Evolutionary conservation across 441 rosid genomes (phyloP), one percentile per base, ranked within the genome.

Genomic region (Euphorbia schlechtendalii): DNA sequence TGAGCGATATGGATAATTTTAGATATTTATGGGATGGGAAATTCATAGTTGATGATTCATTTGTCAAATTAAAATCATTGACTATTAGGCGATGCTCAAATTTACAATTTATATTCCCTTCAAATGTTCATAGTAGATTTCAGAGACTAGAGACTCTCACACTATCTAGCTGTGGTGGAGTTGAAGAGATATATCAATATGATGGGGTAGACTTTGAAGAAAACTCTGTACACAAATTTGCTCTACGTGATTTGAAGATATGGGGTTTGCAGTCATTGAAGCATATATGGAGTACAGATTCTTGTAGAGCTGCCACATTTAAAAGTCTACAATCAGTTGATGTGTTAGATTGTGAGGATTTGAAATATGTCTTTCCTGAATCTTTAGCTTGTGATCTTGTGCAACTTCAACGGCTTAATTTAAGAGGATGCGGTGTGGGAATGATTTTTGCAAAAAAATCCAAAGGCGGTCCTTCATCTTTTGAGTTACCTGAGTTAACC

Each of bases 231-330:
- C 5, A 8, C 4, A 9, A 3, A 41, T 41, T 41, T 41, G 3
- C 45, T 3, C 45, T 41, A 41, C 14, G 49, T 1, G 18, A 45
- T 12, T 10, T 45, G n/a, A 3, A 1, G 17, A 45, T 45, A 45
- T 45, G 1, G 3, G 10, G 2, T 45, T 3, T 11, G 0, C 9
- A 0, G 5, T 18, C 54, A 69, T 22, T 77, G 74, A 74, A 57
- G 68, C 53, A 41, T 18, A 21, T 77, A 22, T 74, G 78, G 78
- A 59, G 30, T 20, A 25, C 63, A 18, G 71, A 71, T 63, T 71
- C 61, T 11, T 40, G 8, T 27, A 59, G 58, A 67, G 38, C 13
- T 43, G 56, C 60, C 46, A 67, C 32, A 6, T 72, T 75, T 24
- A 38, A 51, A n/a, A 38, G 69, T 52, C 70, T 75, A 14, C 21